Conservation (phyloP, 371 early-diverging fungal genomes). For the Zopfochytrium polystomum region DNA sequence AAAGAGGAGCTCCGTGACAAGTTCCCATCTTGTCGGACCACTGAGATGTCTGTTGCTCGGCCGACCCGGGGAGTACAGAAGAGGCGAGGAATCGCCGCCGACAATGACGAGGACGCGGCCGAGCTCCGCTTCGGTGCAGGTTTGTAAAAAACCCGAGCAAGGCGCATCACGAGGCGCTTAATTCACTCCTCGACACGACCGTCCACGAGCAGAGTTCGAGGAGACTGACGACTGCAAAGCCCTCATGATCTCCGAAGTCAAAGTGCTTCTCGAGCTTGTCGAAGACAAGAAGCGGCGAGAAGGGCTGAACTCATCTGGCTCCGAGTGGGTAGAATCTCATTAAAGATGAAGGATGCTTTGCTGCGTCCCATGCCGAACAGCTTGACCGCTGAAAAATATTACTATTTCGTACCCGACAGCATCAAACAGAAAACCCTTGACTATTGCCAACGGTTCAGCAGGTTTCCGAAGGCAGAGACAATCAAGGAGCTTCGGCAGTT, state of each 20-base stretch:
- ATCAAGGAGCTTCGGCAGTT: constrained; percentile 80
- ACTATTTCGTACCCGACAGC: constrained; percentile 31
- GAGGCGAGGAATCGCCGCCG: background rate
- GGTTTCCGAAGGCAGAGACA: constrained; percentile 79
- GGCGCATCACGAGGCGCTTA: background rate
- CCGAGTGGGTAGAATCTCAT: no score
- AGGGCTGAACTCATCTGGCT: no score
- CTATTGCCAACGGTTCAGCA: constrained; percentile 76
- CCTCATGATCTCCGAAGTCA: constrained; percentile 82
- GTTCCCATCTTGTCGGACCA: no score
- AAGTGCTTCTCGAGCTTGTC: constrained; percentile 69
- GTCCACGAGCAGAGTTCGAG: constrained; percentile 27
- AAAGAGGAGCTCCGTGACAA: no score
- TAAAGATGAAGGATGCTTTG: no score
- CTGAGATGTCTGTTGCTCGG: no score
- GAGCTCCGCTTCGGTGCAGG: constrained; percentile 18
- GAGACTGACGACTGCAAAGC: constrained; percentile 80
- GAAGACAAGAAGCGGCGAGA: constrained; percentile 51
- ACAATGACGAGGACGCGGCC: constrained; percentile 24
- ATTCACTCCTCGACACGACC: background rate
- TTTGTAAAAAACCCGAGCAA: background rate
- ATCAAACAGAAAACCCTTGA: constrained; percentile 74
- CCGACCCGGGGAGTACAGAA: no score
- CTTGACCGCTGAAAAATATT: no score
- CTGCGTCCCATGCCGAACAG: no score